Evolutionary conservation across 1,139 yeast genomes (phyloP).

Genomic region (Geotrichum bryndzae): DNA sequence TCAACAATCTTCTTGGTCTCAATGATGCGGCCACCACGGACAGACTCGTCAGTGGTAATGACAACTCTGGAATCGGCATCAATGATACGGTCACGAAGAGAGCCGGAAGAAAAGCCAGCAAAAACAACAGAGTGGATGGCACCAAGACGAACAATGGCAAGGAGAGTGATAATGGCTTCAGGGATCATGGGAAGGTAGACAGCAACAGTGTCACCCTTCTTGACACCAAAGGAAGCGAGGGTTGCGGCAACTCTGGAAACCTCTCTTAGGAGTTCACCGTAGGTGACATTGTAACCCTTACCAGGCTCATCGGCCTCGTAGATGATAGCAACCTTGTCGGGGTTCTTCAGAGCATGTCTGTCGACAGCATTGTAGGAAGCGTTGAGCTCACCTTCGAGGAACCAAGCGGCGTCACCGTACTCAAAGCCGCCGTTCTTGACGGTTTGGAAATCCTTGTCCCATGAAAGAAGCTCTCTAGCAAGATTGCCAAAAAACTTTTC

Average conservation of each 20-base stretch:
- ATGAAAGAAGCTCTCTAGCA: conserved; percentile 52
- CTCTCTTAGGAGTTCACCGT: conserved; percentile 63
- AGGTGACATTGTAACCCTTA: conserved; percentile 57
- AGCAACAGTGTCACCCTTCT: conserved; percentile 79
- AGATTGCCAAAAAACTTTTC: conserved; percentile 55
- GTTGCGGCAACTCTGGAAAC: conserved; percentile 51
- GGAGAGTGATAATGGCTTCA: conserved; percentile 64
- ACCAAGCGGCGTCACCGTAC: conserved; percentile 71
- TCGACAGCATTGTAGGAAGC: conserved; percentile 76
- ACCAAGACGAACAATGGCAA: conserved; percentile 73
- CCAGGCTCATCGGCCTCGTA: conserved; percentile 77
- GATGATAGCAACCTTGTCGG: conserved; percentile 67
- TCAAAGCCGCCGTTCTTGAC: conserved; percentile 54
- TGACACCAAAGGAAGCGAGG: conserved; percentile 52
- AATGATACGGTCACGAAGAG: conserved; percentile 67
- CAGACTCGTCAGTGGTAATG: conserved; percentile 74
- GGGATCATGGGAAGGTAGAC: conserved; percentile 86
- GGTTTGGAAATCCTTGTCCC: conserved; percentile 58
- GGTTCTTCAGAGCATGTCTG: conserved; percentile 68
- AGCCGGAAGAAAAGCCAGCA: conserved; percentile 76
- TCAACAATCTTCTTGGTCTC: conserved; percentile 80
- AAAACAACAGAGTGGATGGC: conserved; percentile 80
- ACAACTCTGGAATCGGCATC: conserved; percentile 72
- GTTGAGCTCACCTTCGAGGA: conserved; percentile 67
- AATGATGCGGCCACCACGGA: conserved; percentile 76